These are phyloP conservation scores for Herpetomonas samuelpessoai DNA, from an alignment of 208 protist species.

Conservation along the genomic window DNA sequence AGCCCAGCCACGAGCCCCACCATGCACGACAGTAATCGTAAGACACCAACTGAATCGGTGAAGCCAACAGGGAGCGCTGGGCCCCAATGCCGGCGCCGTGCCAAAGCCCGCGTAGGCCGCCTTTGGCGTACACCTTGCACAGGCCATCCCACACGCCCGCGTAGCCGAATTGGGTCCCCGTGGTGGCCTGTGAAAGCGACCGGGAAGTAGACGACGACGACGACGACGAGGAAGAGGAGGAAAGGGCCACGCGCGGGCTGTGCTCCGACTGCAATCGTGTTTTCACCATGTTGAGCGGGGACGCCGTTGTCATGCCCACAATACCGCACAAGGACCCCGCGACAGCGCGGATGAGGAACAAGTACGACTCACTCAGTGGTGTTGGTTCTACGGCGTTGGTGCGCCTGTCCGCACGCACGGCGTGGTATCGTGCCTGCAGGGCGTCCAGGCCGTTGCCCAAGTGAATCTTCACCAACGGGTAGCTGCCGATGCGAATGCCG, in stretches of 20 bases:
- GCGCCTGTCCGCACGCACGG: no score
- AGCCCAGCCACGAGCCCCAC: conserved; percentile 7
- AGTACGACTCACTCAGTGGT: neutral
- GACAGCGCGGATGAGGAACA: conserved; percentile 14
- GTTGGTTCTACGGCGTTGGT: no score
- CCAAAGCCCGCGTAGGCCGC: conserved; percentile 48
- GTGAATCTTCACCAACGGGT: neutral
- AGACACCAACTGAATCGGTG: conserved; percentile 37
- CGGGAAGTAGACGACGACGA: neutral
- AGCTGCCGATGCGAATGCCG: conserved; percentile 49
- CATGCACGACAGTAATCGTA: conserved; percentile 33
- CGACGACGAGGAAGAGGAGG: neutral
- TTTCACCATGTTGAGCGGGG: conserved; percentile 68
- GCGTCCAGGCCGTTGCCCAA: neutral
- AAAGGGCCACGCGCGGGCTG: conserved; percentile 6
- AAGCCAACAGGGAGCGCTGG: conserved; percentile 46
- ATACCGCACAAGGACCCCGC: conserved; percentile 33
- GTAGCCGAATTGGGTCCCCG: conserved; percentile 57
- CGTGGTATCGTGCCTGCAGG: neutral
- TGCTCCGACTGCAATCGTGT: conserved; percentile 66
- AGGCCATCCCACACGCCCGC: conserved; percentile 36
- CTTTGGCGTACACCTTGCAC: conserved; percentile 25
- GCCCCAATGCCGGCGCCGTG: conserved; percentile 32
- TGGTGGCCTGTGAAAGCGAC: conserved; percentile 18
- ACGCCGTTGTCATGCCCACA: conserved; percentile 39